These are phyloP conservation scores for Coniferiporia weirii DNA, from an alignment of 1,284 basidiomycete genomes.

Conservation along the genomic window DNA sequence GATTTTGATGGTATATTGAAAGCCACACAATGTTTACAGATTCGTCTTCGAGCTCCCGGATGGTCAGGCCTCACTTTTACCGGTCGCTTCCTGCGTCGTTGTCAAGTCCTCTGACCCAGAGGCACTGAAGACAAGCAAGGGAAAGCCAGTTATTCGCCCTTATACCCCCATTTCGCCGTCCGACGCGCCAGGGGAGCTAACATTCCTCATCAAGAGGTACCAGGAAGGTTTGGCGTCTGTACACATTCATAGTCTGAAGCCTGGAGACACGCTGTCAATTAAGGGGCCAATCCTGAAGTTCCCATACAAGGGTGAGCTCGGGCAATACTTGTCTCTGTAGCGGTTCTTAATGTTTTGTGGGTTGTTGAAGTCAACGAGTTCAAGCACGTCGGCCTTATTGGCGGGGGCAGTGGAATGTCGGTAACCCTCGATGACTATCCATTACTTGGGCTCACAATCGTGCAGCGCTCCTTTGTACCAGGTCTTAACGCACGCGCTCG, in stretches of 20 bases:
- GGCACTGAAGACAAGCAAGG: conserved; percentile 70
- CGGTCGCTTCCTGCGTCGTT: conserved; percentile 67
- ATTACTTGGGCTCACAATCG: conserved; percentile 7
- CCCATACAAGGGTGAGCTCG: conserved; percentile 61
- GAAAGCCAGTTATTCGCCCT: conserved; percentile 84
- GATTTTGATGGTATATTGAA: conserved; percentile 1
- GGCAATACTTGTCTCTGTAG: neutral
- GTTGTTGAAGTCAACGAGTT: conserved; percentile 65
- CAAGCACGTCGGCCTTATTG: conserved; percentile 83
- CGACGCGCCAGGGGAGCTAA: conserved; percentile 69
- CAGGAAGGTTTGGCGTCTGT: conserved; percentile 78
- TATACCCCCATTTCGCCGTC: conserved; percentile 82
- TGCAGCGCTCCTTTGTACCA: conserved; percentile 71
- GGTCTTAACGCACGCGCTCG: conserved; percentile 69
- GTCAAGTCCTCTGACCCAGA: conserved; percentile 57
- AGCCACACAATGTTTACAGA: conserved; percentile 29
- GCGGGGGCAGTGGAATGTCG: conserved; percentile 84
- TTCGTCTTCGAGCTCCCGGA: conserved; percentile 88
- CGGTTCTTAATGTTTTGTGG: conserved; percentile 1
- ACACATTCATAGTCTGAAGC: conserved; percentile 65
- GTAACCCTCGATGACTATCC: conserved; percentile 23
- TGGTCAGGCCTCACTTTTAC: conserved; percentile 72
- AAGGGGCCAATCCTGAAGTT: conserved; percentile 90
- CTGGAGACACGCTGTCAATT: conserved; percentile 79
- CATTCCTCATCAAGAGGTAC: conserved; percentile 85